Evolutionary conservation across 2,329 filamentous ascomycete genomes (phyloP).

Genomic region (Drechslerella coelobrocha): DNA sequence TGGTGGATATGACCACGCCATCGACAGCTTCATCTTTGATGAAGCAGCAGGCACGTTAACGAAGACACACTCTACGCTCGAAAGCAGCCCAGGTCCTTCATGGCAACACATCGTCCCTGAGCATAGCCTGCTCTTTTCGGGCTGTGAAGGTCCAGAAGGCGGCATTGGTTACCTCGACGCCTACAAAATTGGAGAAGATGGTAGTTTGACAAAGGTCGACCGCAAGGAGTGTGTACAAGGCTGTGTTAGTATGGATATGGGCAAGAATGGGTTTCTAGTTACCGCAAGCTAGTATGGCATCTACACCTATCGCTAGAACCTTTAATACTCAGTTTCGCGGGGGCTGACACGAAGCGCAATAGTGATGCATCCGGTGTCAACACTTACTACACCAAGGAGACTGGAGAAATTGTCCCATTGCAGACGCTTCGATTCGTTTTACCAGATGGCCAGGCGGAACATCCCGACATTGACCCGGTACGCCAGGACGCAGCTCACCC

Average conservation of each 20-base stretch:
- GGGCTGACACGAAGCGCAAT: background rate
- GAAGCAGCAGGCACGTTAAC: slow-evolving; percentile 33
- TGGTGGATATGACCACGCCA: slow-evolving; percentile 47
- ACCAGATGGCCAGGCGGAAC: slow-evolving; percentile 40
- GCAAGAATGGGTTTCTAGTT: slow-evolving; percentile 46
- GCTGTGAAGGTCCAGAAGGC: slow-evolving; percentile 42
- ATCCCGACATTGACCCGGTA: slow-evolving; percentile 51
- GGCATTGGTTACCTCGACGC: slow-evolving; percentile 46
- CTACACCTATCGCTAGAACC: background rate
- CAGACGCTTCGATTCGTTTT: slow-evolving; percentile 35
- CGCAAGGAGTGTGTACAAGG: slow-evolving; percentile 46
- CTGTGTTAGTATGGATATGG: slow-evolving; percentile 50
- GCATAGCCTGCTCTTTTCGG: slow-evolving; percentile 35
- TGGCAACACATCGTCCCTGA: slow-evolving; percentile 47
- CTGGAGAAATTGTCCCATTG: slow-evolving; percentile 42
- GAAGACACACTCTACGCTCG: slow-evolving; percentile 35
- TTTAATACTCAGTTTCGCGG: background rate
- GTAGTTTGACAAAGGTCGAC: slow-evolving; percentile 38
- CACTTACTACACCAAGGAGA: slow-evolving; percentile 46
- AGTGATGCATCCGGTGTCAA: slow-evolving; percentile 48
- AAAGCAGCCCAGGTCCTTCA: slow-evolving; percentile 46
- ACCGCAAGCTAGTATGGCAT: slow-evolving; percentile 45
- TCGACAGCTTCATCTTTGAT: slow-evolving; percentile 49
- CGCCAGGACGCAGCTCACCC: slow-evolving; percentile 69
- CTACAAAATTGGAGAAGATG: slow-evolving; percentile 48